phyloP scores from a whole-genome alignment of 2,329 filamentous ascomycete species.

The Beauveria varroae region DNA sequence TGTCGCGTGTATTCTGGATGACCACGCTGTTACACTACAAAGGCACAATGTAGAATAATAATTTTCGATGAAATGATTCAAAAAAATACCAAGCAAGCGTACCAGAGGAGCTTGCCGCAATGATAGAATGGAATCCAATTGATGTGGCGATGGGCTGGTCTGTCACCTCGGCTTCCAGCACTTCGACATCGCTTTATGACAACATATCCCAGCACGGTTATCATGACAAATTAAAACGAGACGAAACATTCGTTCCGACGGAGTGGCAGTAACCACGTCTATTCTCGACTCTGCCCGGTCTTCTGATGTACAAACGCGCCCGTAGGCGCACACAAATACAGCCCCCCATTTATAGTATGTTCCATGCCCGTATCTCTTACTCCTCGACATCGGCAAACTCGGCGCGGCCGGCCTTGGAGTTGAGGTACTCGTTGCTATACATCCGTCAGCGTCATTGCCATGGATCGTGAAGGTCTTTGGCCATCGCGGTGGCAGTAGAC shows the following conservation, averaged over 20 bases:
- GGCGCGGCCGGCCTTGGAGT: constrained; percentile 67
- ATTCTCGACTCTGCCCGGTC: constrained; percentile 1
- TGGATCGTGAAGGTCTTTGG: neutral
- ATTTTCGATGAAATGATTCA: neutral
- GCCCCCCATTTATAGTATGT: constrained; percentile 21
- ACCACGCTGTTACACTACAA: neutral
- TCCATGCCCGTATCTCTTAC: constrained; percentile 24
- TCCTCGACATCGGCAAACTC: constrained; percentile 35
- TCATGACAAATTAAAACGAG: constrained; percentile 10
- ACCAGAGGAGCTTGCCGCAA: too few relatives aligned
- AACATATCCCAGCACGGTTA: neutral
- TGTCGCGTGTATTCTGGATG: constrained; percentile 1
- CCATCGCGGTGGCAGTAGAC: too few relatives aligned
- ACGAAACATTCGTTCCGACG: neutral
- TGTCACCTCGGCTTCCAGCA: neutral
- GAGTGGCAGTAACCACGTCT: constrained; percentile 8
- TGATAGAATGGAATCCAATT: neutral
- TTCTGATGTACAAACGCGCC: constrained; percentile 34
- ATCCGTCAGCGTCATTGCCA: constrained; percentile 12
- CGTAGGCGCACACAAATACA: constrained; percentile 16
- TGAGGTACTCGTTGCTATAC: constrained; percentile 68
- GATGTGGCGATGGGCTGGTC: neutral
- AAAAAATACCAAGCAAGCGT: neutral
- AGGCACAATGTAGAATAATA: neutral
- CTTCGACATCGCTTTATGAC: neutral